A percentile compares a stretch with the other conserved stretches of the same genome.
Evolutionary conservation across 352 stramenopile genomes (phyloP).

Genomic region (Phytophthora crassamura): DNA sequence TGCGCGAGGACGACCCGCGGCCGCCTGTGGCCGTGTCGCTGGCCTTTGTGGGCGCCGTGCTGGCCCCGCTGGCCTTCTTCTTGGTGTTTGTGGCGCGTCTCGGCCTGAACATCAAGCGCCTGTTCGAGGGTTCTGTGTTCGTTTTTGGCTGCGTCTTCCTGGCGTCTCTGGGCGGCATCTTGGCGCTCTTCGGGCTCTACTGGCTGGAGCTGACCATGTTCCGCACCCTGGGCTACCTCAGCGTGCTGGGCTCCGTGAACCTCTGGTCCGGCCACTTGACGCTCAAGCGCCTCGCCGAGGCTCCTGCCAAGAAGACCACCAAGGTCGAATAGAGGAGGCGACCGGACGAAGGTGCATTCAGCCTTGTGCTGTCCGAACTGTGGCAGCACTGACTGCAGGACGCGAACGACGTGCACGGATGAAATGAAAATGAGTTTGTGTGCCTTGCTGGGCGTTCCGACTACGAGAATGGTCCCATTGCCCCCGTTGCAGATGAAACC

Average conservation of each 20-base stretch:
- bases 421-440: constrained; percentile 36
- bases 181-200: constrained; percentile 86
- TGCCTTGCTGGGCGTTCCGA: constrained; percentile 6
- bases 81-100: constrained; percentile 68
- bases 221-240: constrained; percentile 79
- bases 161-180: constrained; percentile 70
- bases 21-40: constrained; percentile 73
- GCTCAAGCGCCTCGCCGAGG: constrained; percentile 75
- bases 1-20: constrained; percentile 77
- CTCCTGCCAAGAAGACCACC: constrained; percentile 46
- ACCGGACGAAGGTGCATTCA: constrained; percentile 5
- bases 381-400: constrained; percentile 10
- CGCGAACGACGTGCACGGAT: constrained; percentile 18
- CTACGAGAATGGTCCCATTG: no score
- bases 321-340: constrained; percentile 62
- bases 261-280: constrained; percentile 78
- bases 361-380: constrained; percentile 10
- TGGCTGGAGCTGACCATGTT: constrained; percentile 92
- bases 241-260: constrained; percentile 60
- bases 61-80: constrained; percentile 67
- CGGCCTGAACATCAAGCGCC: constrained; percentile 68
- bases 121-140: constrained; percentile 72
- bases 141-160: constrained; percentile 80
- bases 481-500: no score
- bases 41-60: constrained; percentile 68